Evolutionary conservation across 495 filamentous ascomycete species (phyloP).

Genomic region (Neurospora intermedia): DNA sequence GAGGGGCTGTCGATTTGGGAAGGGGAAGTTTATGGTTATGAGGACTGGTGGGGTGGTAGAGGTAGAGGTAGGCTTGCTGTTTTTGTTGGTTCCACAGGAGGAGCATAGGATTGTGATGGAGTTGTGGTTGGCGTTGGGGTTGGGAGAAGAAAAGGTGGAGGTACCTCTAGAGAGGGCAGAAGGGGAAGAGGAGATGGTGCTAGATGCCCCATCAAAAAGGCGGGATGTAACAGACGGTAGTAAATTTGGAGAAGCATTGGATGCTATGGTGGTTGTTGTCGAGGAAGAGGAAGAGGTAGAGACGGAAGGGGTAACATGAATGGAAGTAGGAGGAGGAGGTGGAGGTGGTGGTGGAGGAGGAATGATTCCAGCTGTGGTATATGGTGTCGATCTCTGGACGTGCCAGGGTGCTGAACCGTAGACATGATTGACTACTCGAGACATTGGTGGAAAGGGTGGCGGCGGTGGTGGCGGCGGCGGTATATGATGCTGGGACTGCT

Average conservation of each 20-base stretch:
- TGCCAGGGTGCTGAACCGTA: background rate
- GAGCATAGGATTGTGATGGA: background rate
- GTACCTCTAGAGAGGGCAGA: background rate
- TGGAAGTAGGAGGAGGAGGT: slow-evolving; percentile 17
- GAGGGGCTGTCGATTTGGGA: background rate
- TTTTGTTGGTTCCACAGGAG: no score
- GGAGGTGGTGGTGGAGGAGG: slow-evolving; percentile 8
- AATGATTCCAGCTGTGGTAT: background rate
- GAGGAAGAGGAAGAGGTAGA: slow-evolving; percentile 9
- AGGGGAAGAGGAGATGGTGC: slow-evolving; percentile 1
- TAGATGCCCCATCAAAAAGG: background rate
- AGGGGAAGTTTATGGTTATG: background rate
- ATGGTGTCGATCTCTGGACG: background rate
- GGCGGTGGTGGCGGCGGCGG: background rate
- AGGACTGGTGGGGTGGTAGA: background rate
- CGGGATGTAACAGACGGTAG: background rate
- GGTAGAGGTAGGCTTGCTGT: no score
- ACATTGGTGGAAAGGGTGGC: background rate
- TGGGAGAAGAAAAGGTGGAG: background rate
- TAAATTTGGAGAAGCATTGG: slow-evolving; percentile 14
- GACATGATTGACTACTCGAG: background rate
- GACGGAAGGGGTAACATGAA: slow-evolving; percentile 7
- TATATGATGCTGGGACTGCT: background rate
- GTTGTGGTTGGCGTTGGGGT: background rate
- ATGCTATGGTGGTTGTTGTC: slow-evolving; percentile 13